Evolutionary conservation across 257 asterid species (phyloP).

Genomic region (Forsythia viridissima): DNA sequence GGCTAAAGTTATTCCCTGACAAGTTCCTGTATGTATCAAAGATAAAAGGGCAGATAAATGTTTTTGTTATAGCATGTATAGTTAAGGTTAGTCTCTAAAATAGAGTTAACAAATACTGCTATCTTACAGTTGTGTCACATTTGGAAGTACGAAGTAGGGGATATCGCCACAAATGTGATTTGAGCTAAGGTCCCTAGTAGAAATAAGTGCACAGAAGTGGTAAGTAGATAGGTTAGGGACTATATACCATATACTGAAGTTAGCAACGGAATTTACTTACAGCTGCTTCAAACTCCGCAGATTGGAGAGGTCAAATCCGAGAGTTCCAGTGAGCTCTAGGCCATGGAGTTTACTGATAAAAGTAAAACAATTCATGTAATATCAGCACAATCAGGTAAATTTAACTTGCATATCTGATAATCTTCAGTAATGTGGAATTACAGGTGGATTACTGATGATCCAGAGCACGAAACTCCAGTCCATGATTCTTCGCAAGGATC

Average conservation of each 20-base stretch:
- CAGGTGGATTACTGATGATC: slow-evolving; percentile 70
- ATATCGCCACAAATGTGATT: slow-evolving; percentile 66
- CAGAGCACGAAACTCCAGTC: slow-evolving; percentile 72
- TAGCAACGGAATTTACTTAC: slow-evolving; percentile 41
- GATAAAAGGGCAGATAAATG: neutral
- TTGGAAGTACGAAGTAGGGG: slow-evolving; percentile 67
- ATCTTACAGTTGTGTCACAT: slow-evolving; percentile 74
- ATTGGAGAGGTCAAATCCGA: slow-evolving; percentile 60
- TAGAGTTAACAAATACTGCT: slow-evolving; percentile 15
- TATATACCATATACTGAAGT: neutral
- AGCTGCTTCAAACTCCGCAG: slow-evolving; percentile 67
- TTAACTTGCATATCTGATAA: neutral
- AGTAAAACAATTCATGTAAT: neutral
- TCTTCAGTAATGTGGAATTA: slow-evolving; percentile 25
- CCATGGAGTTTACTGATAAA: slow-evolving; percentile 69
- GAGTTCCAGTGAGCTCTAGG: slow-evolving; percentile 60
- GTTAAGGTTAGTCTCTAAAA: neutral
- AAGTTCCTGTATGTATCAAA: slow-evolving; percentile 60
- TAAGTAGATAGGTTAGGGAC: slow-evolving; percentile 2
- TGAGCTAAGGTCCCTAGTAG: slow-evolving; percentile 74
- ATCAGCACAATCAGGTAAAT: neutral
- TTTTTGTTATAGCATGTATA: slow-evolving; percentile 5
- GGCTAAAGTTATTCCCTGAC: slow-evolving; percentile 63
- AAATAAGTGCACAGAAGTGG: slow-evolving; percentile 15
- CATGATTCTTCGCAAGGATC: slow-evolving; percentile 86